Percentiles rank a stretch among this genome's conserved stretches.
Evolutionary conservation across 23 red algal genomes (phyloP).

Genomic region (Agarophyton chilense): DNA sequence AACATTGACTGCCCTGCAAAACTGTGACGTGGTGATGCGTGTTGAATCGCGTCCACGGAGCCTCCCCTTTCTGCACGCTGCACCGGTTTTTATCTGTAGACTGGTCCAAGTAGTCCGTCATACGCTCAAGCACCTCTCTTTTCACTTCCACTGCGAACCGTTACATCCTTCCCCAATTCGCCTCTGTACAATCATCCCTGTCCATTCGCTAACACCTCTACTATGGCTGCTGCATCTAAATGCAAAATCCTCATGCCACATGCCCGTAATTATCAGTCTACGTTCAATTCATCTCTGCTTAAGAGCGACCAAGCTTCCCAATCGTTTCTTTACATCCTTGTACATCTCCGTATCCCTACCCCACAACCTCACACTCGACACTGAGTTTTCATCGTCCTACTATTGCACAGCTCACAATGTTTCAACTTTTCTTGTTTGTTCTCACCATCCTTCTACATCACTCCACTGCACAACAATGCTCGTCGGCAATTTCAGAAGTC

Average conservation of each 20-base stretch:
- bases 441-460: constrained; percentile 2
- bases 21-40: too few relatives aligned
- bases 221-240: constrained; percentile 6
- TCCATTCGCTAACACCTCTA: not conserved
- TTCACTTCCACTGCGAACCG: too few relatives aligned
- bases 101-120: too few relatives aligned
- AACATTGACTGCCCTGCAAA: too few relatives aligned
- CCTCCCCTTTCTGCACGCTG: too few relatives aligned
- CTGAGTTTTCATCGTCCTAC: not conserved
- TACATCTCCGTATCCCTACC: not conserved
- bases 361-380: not conserved
- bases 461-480: constrained; percentile 17
- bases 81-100: too few relatives aligned
- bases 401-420: not conserved
- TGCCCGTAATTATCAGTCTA: not conserved
- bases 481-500: constrained; percentile 30
- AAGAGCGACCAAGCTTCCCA: not conserved
- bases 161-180: not conserved
- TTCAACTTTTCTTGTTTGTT: not conserved
- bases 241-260: not conserved
- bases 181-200: not conserved
- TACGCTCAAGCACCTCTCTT: too few relatives aligned
- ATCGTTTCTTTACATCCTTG: not conserved
- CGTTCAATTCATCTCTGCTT: not conserved
- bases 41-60: too few relatives aligned